Base-by-base conservation (phyloP, 176 grass and related monocot species). In the Rhipidocladum racemiflorum region DNA sequence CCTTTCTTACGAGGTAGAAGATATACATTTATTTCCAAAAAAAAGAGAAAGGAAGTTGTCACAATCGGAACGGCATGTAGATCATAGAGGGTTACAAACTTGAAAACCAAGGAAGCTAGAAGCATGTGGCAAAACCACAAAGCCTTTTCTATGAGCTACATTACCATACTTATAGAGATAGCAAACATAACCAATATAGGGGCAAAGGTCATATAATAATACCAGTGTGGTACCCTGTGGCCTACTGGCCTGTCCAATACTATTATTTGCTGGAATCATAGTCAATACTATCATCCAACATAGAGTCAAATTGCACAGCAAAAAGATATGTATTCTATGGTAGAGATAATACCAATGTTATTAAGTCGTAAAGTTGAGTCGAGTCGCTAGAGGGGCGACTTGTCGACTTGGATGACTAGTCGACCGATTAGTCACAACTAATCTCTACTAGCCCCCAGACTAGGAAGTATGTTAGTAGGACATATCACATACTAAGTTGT, bases 31-130 rank as follows among this genome's bases (percentile, higher is more conserved):
- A 51, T 51, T 18, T 51, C 1, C 16, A 51, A 29, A 42, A 54
- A 49, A 50, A 50, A 18, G 56, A 28, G 38, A 38, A 20, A 9
- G 55, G 27, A 28, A 15, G n/a, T 68, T 67, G 16, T 67, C 54
- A 80, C 48, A 80, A 68, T 16, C 50, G 15, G 32, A 80, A 28
- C 4, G 8, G 8, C n/a, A 16, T 50, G 24, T 49, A 28, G 9
- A 53, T n/a, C n/a, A 67, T 10, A 60, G 35, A 53, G 32, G 46
- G 64, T 56, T 67, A 61, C 6, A 70, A 78, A 63, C 57, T 55
- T 61, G 12, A 77, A 35, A 68, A 71, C 2, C 40, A 72, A 48
- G n/a, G n/a, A n/a, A n/a, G n/a, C n/a, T n/a, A n/a, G n/a, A 84
- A 66, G 48, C 20, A 71, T 69, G n/a, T 71, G 53, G 54, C 29